These are phyloP conservation scores for Pilasporangium apinafurcum DNA, from an alignment of 352 stramenopile genomes.

Conservation along the genomic window DNA sequence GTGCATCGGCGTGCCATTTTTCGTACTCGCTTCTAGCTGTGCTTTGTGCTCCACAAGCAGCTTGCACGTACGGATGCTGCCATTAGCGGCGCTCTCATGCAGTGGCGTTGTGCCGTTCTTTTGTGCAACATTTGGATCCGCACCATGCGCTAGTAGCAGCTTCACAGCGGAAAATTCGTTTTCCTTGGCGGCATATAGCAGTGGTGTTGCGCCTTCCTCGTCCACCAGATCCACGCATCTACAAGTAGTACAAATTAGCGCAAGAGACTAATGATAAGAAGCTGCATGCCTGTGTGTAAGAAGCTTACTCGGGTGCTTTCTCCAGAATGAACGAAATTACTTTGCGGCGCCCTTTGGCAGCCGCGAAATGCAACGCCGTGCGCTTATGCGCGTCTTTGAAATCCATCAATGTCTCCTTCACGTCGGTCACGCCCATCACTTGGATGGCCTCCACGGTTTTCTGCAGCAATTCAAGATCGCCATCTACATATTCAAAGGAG, in stretches of 20 bases:
- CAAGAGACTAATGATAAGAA: neutral
- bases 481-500: slow-evolving; percentile 29
- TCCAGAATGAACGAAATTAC: slow-evolving; percentile 70
- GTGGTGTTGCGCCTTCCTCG: slow-evolving; percentile 60
- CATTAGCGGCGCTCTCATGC: slow-evolving; percentile 68
- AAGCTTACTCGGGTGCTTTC: slow-evolving; percentile 31
- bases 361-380: slow-evolving; percentile 74
- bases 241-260: neutral
- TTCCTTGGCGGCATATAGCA: slow-evolving; percentile 68
- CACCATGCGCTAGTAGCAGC: slow-evolving; percentile 47
- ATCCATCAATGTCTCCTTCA: slow-evolving; percentile 53
- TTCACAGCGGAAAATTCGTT: slow-evolving; percentile 73
- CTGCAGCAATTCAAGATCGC: slow-evolving; percentile 59
- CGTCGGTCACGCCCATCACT: slow-evolving; percentile 47
- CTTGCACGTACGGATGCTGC: slow-evolving; percentile 51
- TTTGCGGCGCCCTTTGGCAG: slow-evolving; percentile 71
- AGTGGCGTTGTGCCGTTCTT: slow-evolving; percentile 56
- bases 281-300: too few species aligned
- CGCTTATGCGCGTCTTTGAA: slow-evolving; percentile 83
- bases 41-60: slow-evolving; percentile 48
- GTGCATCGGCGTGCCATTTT: slow-evolving; percentile 72
- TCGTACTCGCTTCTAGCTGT: slow-evolving; percentile 47
- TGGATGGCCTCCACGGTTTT: slow-evolving; percentile 57
- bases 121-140: slow-evolving; percentile 47
- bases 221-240: slow-evolving; percentile 48